A percentile compares a stretch with the other conserved stretches of the same genome.
Conservation (phyloP, 2,329 filamentous ascomycete species). For the Trichophyton mentagrophytes region DNA sequence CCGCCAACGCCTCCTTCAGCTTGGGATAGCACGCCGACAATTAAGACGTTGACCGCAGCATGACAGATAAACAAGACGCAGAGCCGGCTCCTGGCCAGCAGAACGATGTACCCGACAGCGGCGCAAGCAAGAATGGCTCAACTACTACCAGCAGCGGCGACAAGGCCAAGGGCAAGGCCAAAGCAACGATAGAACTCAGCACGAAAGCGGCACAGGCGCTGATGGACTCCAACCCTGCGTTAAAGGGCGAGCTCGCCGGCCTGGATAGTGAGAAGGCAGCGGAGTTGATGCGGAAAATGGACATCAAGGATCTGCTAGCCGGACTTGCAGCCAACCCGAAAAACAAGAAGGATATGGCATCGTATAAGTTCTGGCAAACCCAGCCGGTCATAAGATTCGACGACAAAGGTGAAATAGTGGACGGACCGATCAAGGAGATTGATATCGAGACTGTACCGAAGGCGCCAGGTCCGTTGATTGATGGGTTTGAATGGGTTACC, state of each 20-base stretch:
- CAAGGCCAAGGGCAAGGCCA: conserved; percentile 15
- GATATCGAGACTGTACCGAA: conserved; percentile 66
- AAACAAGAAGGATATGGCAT: conserved; percentile 91
- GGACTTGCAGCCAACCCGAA: conserved; percentile 60
- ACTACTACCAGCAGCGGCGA: conserved; percentile 4
- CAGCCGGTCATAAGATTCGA: conserved; percentile 82
- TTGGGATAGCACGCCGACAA: neutral
- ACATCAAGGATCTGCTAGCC: conserved; percentile 37
- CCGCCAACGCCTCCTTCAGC: neutral
- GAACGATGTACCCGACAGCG: conserved; percentile 1
- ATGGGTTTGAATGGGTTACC: conserved; percentile 88
- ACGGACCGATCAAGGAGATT: conserved; percentile 74
- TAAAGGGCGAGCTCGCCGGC: conserved; percentile 60
- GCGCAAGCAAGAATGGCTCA: neutral
- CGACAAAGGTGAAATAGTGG: conserved; percentile 47
- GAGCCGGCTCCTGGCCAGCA: neutral
- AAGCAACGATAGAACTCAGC: conserved; percentile 22
- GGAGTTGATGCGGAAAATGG: conserved; percentile 39
- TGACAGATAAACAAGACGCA: neutral
- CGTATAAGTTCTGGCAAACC: conserved; percentile 97
- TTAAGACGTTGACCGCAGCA: neutral
- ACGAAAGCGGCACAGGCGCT: conserved; percentile 29
- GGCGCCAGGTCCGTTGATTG: conserved; percentile 59
- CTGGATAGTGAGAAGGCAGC: conserved; percentile 49
- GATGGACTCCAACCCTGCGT: conserved; percentile 44